A percentile compares a stretch with the other conserved stretches of the same genome.
phyloP scores from a whole-genome alignment of 2,329 filamentous ascomycete species.

The Tolypocladium paradoxum region DNA sequence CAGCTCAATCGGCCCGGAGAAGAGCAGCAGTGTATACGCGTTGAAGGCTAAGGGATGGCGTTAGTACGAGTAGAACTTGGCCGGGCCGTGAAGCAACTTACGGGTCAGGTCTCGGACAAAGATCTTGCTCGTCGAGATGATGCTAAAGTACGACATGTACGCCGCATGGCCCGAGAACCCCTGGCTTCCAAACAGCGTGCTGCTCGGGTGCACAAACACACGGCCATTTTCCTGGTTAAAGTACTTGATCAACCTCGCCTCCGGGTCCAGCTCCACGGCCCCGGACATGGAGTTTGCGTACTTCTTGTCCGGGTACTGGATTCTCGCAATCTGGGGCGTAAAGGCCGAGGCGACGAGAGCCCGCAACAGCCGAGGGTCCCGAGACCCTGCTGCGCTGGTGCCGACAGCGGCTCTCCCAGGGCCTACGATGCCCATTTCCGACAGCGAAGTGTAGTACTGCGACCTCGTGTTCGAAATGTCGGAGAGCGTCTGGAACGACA shows the following conservation, averaged over 20 bases:
- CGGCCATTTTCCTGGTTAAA: conserved; percentile 77
- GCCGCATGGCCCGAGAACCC: conserved; percentile 62
- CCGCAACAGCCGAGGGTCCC: conserved; percentile 44
- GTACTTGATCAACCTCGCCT: conserved; percentile 85
- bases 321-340: conserved; percentile 79
- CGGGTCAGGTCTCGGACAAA: conserved; percentile 87
- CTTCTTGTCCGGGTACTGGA: conserved; percentile 92
- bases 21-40: conserved; percentile 76
- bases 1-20: conserved; percentile 73
- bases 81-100: conserved; percentile 31
- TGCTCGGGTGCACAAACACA: conserved; percentile 87
- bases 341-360: conserved; percentile 65
- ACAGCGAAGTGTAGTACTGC: conserved; percentile 77
- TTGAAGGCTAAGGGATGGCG: conserved; percentile 59
- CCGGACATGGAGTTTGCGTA: conserved; percentile 80
- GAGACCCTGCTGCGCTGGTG: conserved; percentile 15
- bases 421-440: conserved; percentile 71
- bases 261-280: conserved; percentile 84
- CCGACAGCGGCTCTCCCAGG: conserved; percentile 21
- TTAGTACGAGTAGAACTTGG: not conserved
- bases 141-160: conserved; percentile 83
- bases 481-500: conserved; percentile 71
- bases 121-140: conserved; percentile 85
- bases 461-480: conserved; percentile 81
- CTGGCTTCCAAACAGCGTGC: conserved; percentile 75